Evolutionary conservation across 2,329 filamentous ascomycete species (phyloP).

Genomic region (Verticillium klebahnii): DNA sequence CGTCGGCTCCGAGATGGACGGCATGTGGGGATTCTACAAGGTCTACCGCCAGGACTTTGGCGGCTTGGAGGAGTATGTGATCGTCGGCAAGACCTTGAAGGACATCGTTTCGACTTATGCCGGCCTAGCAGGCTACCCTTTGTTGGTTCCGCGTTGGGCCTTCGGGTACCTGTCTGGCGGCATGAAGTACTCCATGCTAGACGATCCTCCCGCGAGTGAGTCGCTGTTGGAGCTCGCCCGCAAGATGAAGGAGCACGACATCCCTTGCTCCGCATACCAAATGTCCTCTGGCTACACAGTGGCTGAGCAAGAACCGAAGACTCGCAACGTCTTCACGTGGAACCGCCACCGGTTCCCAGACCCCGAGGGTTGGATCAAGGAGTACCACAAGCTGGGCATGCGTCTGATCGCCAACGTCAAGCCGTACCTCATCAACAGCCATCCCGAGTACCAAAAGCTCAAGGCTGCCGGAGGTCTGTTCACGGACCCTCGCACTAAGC

Average conservation of each 20-base stretch:
- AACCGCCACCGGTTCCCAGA: slow-evolving; percentile 66
- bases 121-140: slow-evolving; percentile 61
- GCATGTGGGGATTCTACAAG: slow-evolving; percentile 71
- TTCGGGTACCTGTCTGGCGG: slow-evolving; percentile 69
- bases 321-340: slow-evolving; percentile 68
- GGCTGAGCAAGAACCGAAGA: slow-evolving; percentile 61
- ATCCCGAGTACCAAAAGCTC: slow-evolving; percentile 62
- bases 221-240: slow-evolving; percentile 56
- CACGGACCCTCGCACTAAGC: slow-evolving; percentile 47
- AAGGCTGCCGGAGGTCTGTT: slow-evolving; percentile 59
- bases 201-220: slow-evolving; percentile 48
- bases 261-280: slow-evolving; percentile 67
- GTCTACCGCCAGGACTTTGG: slow-evolving; percentile 69
- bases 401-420: slow-evolving; percentile 68
- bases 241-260: slow-evolving; percentile 59
- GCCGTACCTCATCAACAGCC: slow-evolving; percentile 63
- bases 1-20: slow-evolving; percentile 69
- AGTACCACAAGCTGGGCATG: slow-evolving; percentile 61
- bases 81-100: slow-evolving; percentile 60
- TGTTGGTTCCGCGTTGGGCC: slow-evolving; percentile 66
- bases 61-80: slow-evolving; percentile 66
- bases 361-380: slow-evolving; percentile 57
- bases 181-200: slow-evolving; percentile 49
- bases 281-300: slow-evolving; percentile 72
- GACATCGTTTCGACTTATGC: slow-evolving; percentile 65